Evolutionary conservation across 148 eudicot species (phyloP), one percentile per base, ranked within the genome.

Genomic region (Spergularia marina): DNA sequence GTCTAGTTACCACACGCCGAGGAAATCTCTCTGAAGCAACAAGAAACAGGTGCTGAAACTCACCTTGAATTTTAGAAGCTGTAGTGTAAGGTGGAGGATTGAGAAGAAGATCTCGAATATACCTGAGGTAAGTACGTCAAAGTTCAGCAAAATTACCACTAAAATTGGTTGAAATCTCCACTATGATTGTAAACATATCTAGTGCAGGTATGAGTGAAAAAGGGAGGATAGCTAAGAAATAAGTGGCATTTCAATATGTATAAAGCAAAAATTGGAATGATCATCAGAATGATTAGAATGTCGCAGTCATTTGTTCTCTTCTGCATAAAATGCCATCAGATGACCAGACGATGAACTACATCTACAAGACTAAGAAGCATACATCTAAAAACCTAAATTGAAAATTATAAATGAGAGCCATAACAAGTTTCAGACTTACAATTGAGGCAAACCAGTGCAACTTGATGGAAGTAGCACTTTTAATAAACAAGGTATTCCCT

Each of bases 71-170:
- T 60, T 82, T 91, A 53, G 88, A 82, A 58, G 99, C 96, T 69
- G 84, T 87, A 53, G 76, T 89, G 84, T 92, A 92, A 74, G 97
- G 85, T 73, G 99, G 99, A 79, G 99, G 99, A 82, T 96, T 96
- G 77, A 96, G 83, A 86, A 96, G 98, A 82, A 96, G 94, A 85
- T 92, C 99, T 76, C 98, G 85, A 20, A 96, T 70, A 83, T 96
- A 96, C 86, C 99, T 96, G 86, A 73, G 47, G 76, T 17, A 68
- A 60, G 13, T 60, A 70, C 23, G 60, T 71, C 54, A 67, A 74
- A 53, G 0, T 21, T 71, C 47, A 60, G 49, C 54, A 17, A 56
- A 39, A 62, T 2, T 47, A 14, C 18, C 51, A 65, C 54, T 65
- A 25, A 12, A 59, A 21, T 30, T 68, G 18, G 13, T 68, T 39